Conservation (phyloP, 164 flowering plant species). For the Aristolochia fimbriata region DNA sequence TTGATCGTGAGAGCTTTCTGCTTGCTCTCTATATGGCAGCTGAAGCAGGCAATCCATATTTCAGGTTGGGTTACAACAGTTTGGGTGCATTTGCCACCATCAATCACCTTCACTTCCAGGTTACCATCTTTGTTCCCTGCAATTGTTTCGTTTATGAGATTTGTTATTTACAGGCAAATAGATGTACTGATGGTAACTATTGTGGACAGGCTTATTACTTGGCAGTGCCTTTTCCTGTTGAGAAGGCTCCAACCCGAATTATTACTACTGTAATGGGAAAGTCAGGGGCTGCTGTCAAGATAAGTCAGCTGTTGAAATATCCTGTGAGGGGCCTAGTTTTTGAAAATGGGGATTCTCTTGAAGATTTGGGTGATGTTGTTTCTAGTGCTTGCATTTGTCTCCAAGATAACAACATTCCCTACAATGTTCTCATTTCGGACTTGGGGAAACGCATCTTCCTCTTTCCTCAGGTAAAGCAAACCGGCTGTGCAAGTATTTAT, state of each 20-base stretch:
- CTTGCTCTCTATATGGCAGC: slow-evolving; percentile 75
- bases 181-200: background rate
- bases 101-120: slow-evolving; percentile 93
- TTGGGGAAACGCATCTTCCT: slow-evolving; percentile 59
- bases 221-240: slow-evolving; percentile 56
- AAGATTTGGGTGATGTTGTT: slow-evolving; percentile 49
- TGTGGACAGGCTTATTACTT: slow-evolving; percentile 60
- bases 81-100: slow-evolving; percentile 95
- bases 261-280: slow-evolving; percentile 14
- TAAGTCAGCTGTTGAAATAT: slow-evolving; percentile 47
- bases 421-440: slow-evolving; percentile 70
- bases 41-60: slow-evolving; percentile 64
- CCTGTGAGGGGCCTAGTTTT: slow-evolving; percentile 70
- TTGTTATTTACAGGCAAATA: background rate
- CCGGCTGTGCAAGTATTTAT: background rate
- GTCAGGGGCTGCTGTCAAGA: slow-evolving; percentile 23
- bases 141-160: background rate
- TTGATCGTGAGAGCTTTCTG: slow-evolving; percentile 62
- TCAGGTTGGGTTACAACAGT: slow-evolving; percentile 86
- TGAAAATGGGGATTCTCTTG: slow-evolving; percentile 50
- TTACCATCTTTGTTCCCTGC: slow-evolving; percentile 1
- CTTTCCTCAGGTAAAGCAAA: slow-evolving; percentile 58
- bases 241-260: slow-evolving; percentile 43
- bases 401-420: slow-evolving; percentile 68
- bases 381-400: slow-evolving; percentile 55